Evolutionary conservation across 179 eudicot species (phyloP).

Genomic region (Heliamphora pulchella): DNA sequence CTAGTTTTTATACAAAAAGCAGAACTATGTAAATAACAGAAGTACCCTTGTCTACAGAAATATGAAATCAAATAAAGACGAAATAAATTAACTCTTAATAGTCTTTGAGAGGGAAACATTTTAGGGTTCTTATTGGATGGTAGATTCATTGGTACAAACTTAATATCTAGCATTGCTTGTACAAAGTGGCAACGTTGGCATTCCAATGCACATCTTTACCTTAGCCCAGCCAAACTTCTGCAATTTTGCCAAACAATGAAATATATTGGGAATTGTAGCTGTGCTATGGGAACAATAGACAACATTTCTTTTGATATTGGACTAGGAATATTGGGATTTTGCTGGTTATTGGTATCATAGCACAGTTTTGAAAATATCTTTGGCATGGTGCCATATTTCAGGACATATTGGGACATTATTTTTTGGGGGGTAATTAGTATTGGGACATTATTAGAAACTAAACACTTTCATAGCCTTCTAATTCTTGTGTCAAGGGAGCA

Average conservation of each 20-base stretch:
- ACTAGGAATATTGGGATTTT: neutral
- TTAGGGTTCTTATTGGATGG: neutral
- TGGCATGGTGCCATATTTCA: neutral
- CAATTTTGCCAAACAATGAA: neutral
- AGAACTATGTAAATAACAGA: too few relatives aligned
- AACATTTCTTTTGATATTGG: neutral
- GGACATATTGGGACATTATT: too few relatives aligned
- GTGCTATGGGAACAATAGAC: neutral
- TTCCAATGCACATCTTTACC: neutral
- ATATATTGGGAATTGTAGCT: neutral
- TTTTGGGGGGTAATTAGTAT: too few relatives aligned
- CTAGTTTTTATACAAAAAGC: too few relatives aligned
- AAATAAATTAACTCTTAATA: too few relatives aligned
- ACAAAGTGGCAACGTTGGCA: neutral
- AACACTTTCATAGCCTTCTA: neutral
- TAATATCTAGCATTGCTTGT: neutral
- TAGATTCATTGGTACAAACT: neutral
- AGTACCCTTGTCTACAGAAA: too few relatives aligned
- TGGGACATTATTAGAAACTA: too few relatives aligned
- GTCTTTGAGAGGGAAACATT: too few relatives aligned
- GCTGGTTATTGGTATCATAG: too few relatives aligned
- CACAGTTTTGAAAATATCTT: neutral
- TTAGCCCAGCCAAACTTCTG: neutral
- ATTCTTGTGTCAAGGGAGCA: neutral
- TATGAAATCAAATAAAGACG: too few relatives aligned